These are phyloP conservation scores for Rhynchospora tenuis DNA, from an alignment of 176 grass and related monocot genomes.

Conservation along the genomic window DNA sequence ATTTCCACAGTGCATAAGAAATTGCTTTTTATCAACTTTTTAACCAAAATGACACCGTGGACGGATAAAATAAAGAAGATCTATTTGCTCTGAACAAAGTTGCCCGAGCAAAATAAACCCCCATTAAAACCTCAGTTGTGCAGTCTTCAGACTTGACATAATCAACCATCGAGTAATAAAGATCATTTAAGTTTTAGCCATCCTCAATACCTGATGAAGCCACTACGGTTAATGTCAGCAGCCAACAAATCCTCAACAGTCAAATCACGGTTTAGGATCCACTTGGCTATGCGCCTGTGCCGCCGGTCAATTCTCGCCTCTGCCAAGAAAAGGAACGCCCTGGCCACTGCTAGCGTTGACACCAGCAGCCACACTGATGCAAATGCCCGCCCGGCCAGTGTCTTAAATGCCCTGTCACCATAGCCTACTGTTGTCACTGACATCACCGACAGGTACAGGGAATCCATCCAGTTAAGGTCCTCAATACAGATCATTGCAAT, in stretches of 20 bases:
- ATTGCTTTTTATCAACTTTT: too few species aligned
- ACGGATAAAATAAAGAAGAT: neutral
- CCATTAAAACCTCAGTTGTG: neutral
- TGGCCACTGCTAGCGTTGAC: slow-evolving; percentile 53
- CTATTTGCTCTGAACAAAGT: neutral
- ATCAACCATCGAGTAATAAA: neutral
- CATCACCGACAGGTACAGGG: slow-evolving; percentile 50
- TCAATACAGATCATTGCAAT: slow-evolving; percentile 32
- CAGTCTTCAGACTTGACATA: neutral
- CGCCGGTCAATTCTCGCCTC: slow-evolving; percentile 50
- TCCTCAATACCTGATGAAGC: slow-evolving; percentile 25
- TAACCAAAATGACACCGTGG: neutral
- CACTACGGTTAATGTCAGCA: slow-evolving; percentile 47
- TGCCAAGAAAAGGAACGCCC: slow-evolving; percentile 56
- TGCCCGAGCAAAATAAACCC: neutral
- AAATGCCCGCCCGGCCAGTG: slow-evolving; percentile 36
- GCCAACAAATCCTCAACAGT: slow-evolving; percentile 50
- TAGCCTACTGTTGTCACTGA: slow-evolving; percentile 71
- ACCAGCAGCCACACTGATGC: slow-evolving; percentile 52
- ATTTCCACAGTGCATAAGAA: too few species aligned
- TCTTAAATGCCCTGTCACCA: slow-evolving; percentile 52
- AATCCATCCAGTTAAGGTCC: slow-evolving; percentile 38
- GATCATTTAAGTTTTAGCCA: neutral
- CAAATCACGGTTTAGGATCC: slow-evolving; percentile 42
- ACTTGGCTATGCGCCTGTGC: slow-evolving; percentile 32